Base-by-base conservation (phyloP, 768 basidiomycete genomes). In the Phaeolepiota aurea region DNA sequence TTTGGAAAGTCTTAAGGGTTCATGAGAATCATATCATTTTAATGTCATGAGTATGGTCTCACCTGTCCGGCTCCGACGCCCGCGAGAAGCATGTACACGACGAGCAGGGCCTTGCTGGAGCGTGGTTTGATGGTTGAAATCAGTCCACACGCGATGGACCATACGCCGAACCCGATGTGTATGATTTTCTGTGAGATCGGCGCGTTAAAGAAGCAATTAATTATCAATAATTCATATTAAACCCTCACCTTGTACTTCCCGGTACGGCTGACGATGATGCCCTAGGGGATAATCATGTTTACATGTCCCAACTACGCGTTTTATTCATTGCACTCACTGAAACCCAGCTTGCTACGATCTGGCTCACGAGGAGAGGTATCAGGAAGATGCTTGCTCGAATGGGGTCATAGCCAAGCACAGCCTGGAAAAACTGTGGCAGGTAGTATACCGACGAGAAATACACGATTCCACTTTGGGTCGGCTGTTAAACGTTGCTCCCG, bases 381-480 rank as follows among this genome's bases (percentile, higher is more conserved):
- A 87, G 66, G 49, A 86, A 77, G 2, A 84, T 50, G 23, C 52
- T 66, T 4, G 69, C 68, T 7, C 68, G 72, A 32, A 85, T 75
- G 0, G 86, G 78, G 5, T 74, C 71, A 45, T 73, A 77, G 3
- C 77, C 78, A n/a, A 79, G 58, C 3, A 74, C 80, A 5, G 84
- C 74, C 59, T 87, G 84, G 59, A 85, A 82, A 54, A 76, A 86
- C 47, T 82, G 78, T 1, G 87, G 84, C 0, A 87, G 68, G 50
- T 84, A 85, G 55, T 77, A 85, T 10, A 83, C 53, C 5, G 79
- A 71, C 13, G 75, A 79, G 56, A 72, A 78, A 54, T 77, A 79
- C 2, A 78, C 63, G 46, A 79, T 72, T 18, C 76, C 77, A 37
- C 77, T 80, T 43, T 16, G n/a, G n/a, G n/a, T n/a, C n/a, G n/a